A percentile compares a stretch with the other conserved stretches of the same genome.
Evolutionary conservation across 768 basidiomycete species (phyloP).

Genomic region (Hortiboletus flavorubellus): DNA sequence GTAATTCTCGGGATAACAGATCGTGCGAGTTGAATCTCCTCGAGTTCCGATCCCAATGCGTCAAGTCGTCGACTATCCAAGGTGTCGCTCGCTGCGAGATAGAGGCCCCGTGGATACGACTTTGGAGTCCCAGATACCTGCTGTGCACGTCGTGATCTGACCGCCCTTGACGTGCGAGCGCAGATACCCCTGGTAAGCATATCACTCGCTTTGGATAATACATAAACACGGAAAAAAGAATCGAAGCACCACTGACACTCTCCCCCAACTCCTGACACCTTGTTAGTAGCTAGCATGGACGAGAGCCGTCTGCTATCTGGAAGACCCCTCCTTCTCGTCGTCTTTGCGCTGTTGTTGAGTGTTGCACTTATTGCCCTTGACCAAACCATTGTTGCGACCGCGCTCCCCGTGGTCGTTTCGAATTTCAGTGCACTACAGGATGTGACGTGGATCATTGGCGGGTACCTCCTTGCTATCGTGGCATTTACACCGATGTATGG

Average conservation of each 20-base stretch:
- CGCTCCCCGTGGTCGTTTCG: slow-evolving; percentile 40
- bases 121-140: no score
- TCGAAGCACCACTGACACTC: not conserved
- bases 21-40: not conserved
- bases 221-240: no score
- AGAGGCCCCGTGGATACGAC: no score
- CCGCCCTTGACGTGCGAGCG: not conserved
- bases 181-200: not conserved
- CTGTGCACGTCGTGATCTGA: not conserved
- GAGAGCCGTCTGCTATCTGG: slow-evolving; percentile 8
- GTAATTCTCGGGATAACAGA: no score
- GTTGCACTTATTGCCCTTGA: slow-evolving; percentile 12
- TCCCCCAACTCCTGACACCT: not conserved
- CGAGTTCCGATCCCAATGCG: not conserved
- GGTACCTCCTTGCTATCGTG: slow-evolving; percentile 57
- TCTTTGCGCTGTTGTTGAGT: slow-evolving; percentile 7
- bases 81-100: not conserved
- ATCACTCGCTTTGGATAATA: no score
- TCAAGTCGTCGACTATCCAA: not conserved
- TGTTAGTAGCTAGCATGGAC: not conserved
- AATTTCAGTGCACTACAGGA: slow-evolving; percentile 13
- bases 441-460: slow-evolving; percentile 60
- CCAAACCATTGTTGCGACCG: slow-evolving; percentile 55
- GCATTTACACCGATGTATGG: slow-evolving; percentile 12
- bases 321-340: not conserved